phyloP scores from a whole-genome alignment of 1,284 basidiomycete genomes.

The Ganoderma multipileum region DNA sequence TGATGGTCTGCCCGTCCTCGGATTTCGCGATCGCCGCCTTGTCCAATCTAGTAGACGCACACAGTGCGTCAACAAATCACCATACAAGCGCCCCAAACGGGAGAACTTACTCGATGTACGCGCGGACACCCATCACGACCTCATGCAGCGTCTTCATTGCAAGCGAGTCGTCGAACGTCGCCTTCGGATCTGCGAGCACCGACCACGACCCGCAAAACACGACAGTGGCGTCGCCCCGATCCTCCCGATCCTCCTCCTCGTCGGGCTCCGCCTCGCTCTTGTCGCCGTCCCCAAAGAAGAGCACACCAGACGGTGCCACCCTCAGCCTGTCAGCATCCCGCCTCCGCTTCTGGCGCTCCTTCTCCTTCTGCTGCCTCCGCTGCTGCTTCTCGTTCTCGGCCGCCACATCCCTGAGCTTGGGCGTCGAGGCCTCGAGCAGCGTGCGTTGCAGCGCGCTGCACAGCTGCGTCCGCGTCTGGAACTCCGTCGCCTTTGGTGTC shows the following conservation, averaged over 20 bases:
- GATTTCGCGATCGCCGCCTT: conserved; percentile 9
- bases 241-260: background rate
- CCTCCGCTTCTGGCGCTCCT: background rate
- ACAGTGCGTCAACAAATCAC: background rate
- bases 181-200: conserved; percentile 15
- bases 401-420: conserved; percentile 4
- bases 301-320: conserved; percentile 23
- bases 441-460: conserved; percentile 17
- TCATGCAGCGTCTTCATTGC: conserved; percentile 27
- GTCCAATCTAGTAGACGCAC: conserved; percentile 9
- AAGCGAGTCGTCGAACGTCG: conserved; percentile 22
- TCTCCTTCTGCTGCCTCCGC: conserved; percentile 6
- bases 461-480: conserved; percentile 16
- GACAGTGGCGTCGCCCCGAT: background rate
- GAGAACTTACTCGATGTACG: conserved; percentile 15
- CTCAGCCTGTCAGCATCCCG: conserved; percentile 11
- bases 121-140: conserved; percentile 19
- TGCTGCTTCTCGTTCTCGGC: conserved; percentile 2
- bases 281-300: conserved; percentile 15
- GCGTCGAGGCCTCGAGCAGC: conserved; percentile 3
- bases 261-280: background rate
- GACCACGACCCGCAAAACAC: conserved; percentile 28
- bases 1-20: conserved; percentile 9
- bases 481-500: conserved; percentile 15
- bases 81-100: too few relatives aligned